Conservation (phyloP, 2,329 filamentous ascomycete species). For the Aspergillus hortae region DNA sequence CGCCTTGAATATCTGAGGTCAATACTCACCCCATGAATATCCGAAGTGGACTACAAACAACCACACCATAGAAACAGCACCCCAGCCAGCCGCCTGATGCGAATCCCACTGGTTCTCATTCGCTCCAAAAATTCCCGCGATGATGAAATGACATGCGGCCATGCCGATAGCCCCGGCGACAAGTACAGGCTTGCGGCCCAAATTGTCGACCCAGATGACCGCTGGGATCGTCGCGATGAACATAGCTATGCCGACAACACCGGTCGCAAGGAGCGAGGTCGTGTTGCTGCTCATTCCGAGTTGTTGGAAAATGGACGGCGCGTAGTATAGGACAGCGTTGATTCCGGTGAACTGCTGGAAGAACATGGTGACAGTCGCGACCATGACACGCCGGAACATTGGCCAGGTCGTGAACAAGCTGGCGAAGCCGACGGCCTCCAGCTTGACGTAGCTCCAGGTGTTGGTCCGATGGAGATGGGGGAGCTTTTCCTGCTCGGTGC, state of each 20-base stretch:
- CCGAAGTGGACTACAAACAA: constrained; percentile 70
- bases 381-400: constrained; percentile 24
- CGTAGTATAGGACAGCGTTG: constrained; percentile 42
- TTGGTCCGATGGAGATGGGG: constrained; percentile 61
- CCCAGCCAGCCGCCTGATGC: constrained; percentile 64
- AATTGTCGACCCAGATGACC: constrained; percentile 29
- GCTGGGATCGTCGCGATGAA: constrained; percentile 23
- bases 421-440: constrained; percentile 51
- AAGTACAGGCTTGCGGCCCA: constrained; percentile 30
- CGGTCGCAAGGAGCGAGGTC: constrained; percentile 14
- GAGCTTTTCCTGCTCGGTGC: constrained; percentile 63
- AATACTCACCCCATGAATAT: constrained; percentile 60
- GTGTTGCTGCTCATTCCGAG: constrained; percentile 24
- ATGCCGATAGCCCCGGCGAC: constrained; percentile 60
- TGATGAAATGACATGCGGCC: constrained; percentile 65
- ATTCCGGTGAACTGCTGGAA: constrained; percentile 51
- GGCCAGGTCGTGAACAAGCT: constrained; percentile 28
- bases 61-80: constrained; percentile 55
- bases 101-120: constrained; percentile 56
- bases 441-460: constrained; percentile 61
- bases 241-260: neutral
- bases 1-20: neutral
- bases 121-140: constrained; percentile 62
- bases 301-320: constrained; percentile 26
- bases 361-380: constrained; percentile 29